A percentile compares a stretch with the other conserved stretches of the same genome.
Evolutionary conservation across 2,329 filamentous ascomycete genomes (phyloP).

Genomic region (Mycosphaerella sp.): DNA sequence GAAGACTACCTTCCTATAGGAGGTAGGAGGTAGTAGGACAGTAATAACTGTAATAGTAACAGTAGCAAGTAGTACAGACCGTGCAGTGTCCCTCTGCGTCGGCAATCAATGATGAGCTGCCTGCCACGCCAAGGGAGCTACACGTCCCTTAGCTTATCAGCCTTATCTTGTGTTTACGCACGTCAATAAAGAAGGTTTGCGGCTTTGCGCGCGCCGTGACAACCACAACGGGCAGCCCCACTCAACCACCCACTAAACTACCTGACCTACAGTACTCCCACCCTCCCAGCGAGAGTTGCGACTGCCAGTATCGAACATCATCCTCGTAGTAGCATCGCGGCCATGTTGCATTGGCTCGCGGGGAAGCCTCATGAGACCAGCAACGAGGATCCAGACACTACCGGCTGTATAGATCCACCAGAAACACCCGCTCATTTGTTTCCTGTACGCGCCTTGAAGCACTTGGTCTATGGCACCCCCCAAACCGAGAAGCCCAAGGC

Average conservation of each 20-base stretch:
- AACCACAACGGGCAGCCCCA: no score
- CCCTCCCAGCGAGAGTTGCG: not conserved
- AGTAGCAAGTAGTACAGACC: no score
- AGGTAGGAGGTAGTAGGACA: no score
- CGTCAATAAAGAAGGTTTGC: no score
- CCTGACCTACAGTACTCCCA: not conserved
- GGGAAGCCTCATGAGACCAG: conserved; percentile 27
- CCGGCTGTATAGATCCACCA: conserved; percentile 49
- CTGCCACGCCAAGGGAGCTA: no score
- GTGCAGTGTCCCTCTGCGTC: no score
- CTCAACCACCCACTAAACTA: not conserved
- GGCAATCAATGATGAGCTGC: no score
- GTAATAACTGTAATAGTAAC: no score
- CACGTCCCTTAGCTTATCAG: no score
- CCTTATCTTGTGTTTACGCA: no score
- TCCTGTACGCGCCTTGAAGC: conserved; percentile 60
- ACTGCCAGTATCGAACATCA: not conserved
- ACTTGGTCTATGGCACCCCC: conserved; percentile 59
- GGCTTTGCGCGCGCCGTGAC: no score
- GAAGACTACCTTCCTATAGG: no score
- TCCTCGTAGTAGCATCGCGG: not conserved
- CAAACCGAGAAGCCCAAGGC: conserved; percentile 40
- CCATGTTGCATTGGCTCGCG: conserved; percentile 34
- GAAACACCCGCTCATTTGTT: conserved; percentile 62
- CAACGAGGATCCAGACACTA: conserved; percentile 30